Percentiles rank a stretch among this genome's conserved stretches.
Evolutionary conservation across 352 stramenopile genomes (phyloP).

Genomic region (Pythium apleroticum): DNA sequence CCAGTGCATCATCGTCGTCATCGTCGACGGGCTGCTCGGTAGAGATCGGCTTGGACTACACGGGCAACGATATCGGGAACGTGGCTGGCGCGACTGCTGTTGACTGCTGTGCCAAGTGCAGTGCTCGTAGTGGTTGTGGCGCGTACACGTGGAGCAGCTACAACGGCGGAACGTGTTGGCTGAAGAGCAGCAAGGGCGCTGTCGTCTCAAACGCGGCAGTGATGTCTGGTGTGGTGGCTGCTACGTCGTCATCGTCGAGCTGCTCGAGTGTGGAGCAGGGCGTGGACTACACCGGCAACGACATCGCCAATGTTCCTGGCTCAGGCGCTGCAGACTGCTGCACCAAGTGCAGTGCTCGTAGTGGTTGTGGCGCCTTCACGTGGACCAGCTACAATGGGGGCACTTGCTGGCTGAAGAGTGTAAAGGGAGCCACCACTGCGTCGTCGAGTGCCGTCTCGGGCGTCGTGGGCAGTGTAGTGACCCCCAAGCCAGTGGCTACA

Average conservation of each 20-base stretch:
- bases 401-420: constrained; percentile 59
- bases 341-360: constrained; percentile 9
- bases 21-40: background rate
- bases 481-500: background rate
- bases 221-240: background rate
- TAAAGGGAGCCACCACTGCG: background rate
- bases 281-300: constrained; percentile 33
- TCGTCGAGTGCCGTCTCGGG: constrained; percentile 8
- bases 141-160: constrained; percentile 41
- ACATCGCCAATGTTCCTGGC: constrained; percentile 20
- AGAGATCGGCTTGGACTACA: background rate
- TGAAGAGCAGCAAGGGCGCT: constrained; percentile 41
- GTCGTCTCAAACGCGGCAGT: background rate
- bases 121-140: background rate
- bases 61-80: background rate
- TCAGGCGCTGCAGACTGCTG: constrained; percentile 18
- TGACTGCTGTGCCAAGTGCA: background rate
- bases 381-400: constrained; percentile 55
- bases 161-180: constrained; percentile 53
- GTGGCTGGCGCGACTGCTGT: background rate
- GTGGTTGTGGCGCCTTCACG: constrained; percentile 22
- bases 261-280: background rate
- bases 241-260: background rate
- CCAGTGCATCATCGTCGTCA: background rate
- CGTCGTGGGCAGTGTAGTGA: background rate